Base-by-base conservation (phyloP, 208 protist genomes). In the Acanthamoeba healyi region DNA sequence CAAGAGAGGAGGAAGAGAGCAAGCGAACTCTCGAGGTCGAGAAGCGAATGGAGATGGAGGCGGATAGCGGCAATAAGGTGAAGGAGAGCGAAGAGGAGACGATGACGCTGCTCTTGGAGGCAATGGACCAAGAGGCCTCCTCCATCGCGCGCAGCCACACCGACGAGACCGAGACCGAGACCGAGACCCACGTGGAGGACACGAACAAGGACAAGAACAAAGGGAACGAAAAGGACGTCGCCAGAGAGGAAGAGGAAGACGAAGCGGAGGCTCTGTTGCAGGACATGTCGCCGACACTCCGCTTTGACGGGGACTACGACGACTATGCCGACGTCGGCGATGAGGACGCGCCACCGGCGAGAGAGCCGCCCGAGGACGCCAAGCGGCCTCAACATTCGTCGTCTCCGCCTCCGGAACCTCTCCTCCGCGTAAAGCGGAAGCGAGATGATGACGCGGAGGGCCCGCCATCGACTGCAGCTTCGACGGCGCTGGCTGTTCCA, bases 1-100 rank as follows among this genome's bases (percentile, higher is more conserved):
- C n/a, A n/a, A n/a, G n/a, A n/a, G n/a, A n/a, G n/a, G n/a, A n/a
- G n/a, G n/a, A n/a, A 51, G 6, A 32, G 32, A 26, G 9, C 12
- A 84, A 84, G 74, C 42, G 74, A 84, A 84, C 40, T 46, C 38
- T 6, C 17, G 24, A 4, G 70, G 70, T 32, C 15, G 70, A 79
- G 40, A 26, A 36, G 70, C 38, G 40, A 4, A 26, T 32, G 70
- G 14, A 79, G 40, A 61, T 19, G 54, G 10, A 24, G 17, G 22
- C 54, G 17, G 44, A 49, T 15, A 54, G 49, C 49, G 49, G 10
- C 9, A 74, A 38, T 2, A 74, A 38, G 65, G 29, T 12, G 65
- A 74, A 38, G n/a, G 26, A 74, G n/a, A 42, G 36, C 26, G 65
- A 74, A 74, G 65, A 74, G 10, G n/a, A 29, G 36, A 74, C 65